phyloP scores from a whole-genome alignment of 495 filamentous ascomycete species.

The Hypomontagnella monticulosa region DNA sequence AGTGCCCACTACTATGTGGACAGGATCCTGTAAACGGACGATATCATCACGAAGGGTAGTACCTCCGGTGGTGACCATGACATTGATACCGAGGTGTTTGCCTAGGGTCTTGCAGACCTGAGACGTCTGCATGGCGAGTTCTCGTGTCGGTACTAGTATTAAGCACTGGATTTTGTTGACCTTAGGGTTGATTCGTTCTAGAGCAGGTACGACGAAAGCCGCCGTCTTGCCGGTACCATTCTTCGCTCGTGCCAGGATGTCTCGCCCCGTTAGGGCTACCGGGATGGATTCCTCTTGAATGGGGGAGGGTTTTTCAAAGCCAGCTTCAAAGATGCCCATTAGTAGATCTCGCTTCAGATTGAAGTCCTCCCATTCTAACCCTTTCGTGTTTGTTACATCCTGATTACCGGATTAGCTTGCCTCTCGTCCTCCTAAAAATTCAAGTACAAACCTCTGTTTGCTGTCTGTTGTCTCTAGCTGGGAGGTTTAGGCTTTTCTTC shows the following conservation, averaged over 20 bases:
- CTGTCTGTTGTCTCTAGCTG: conserved; percentile 83
- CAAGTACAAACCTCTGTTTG: conserved; percentile 86
- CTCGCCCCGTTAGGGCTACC: conserved; percentile 91
- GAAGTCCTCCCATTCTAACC: conserved; percentile 97
- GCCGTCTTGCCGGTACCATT: conserved; percentile 99
- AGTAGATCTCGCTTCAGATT: conserved; percentile 91
- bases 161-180: conserved; percentile 93
- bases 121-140: conserved; percentile 97
- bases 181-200: conserved; percentile 95
- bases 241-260: conserved; percentile 96
- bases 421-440: background rate
- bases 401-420: conserved; percentile 48
- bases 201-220: conserved; percentile 94
- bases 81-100: conserved; percentile 95
- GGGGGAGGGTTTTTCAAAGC: conserved; percentile 97
- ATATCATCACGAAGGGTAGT: conserved; percentile 96
- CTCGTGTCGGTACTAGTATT: conserved; percentile 95
- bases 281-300: conserved; percentile 99
- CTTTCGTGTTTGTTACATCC: conserved; percentile 98
- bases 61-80: conserved; percentile 98
- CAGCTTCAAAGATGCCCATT: conserved; percentile 99
- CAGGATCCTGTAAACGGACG: conserved; percentile 88
- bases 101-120: conserved; percentile 98
- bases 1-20: conserved; percentile 98
- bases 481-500: conserved; percentile 80